These are phyloP conservation scores for Paracoccidioides brasiliensis DNA, from an alignment of 2,329 filamentous ascomycete species.

Conservation along the genomic window DNA sequence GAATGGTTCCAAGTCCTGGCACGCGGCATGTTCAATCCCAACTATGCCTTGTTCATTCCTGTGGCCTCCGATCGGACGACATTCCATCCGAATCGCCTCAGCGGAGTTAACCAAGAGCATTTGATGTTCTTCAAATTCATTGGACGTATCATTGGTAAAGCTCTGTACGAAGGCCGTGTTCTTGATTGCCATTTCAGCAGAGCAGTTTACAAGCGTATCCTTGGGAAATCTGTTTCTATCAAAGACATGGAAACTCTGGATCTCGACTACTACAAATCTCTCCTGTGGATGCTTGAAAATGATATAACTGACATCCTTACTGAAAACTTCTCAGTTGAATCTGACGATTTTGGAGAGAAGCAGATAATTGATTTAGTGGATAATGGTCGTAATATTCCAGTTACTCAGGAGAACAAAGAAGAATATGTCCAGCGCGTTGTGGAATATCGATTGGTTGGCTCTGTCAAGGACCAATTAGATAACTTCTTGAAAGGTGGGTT, in stretches of 20 bases:
- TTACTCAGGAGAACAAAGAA: slow-evolving; percentile 97
- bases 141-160: slow-evolving; percentile 94
- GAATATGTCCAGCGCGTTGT: slow-evolving; percentile 92
- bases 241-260: slow-evolving; percentile 99
- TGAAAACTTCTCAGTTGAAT: slow-evolving; percentile 88
- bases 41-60: slow-evolving; percentile 91
- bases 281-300: slow-evolving; percentile 97
- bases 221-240: slow-evolving; percentile 87
- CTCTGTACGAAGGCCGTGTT: slow-evolving; percentile 86
- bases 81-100: slow-evolving; percentile 94
- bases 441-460: slow-evolving; percentile 81
- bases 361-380: slow-evolving; percentile 76
- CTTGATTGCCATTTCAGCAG: slow-evolving; percentile 98
- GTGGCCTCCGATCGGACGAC: slow-evolving; percentile 96
- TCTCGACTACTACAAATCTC: slow-evolving; percentile 95
- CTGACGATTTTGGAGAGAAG: slow-evolving; percentile 84
- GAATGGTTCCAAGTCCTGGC: slow-evolving; percentile 99
- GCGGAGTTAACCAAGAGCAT: slow-evolving; percentile 89
- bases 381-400: slow-evolving; percentile 78
- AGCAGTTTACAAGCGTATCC: slow-evolving; percentile 94
- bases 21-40: slow-evolving; percentile 96
- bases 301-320: slow-evolving; percentile 97
- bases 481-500: slow-evolving; percentile 68
- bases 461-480: slow-evolving; percentile 88
- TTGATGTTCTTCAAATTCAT: slow-evolving; percentile 99